A percentile compares a stretch with the other conserved stretches of the same genome.
Evolutionary conservation across 441 rosid genomes (phyloP).

Genomic region (California macrophylla): DNA sequence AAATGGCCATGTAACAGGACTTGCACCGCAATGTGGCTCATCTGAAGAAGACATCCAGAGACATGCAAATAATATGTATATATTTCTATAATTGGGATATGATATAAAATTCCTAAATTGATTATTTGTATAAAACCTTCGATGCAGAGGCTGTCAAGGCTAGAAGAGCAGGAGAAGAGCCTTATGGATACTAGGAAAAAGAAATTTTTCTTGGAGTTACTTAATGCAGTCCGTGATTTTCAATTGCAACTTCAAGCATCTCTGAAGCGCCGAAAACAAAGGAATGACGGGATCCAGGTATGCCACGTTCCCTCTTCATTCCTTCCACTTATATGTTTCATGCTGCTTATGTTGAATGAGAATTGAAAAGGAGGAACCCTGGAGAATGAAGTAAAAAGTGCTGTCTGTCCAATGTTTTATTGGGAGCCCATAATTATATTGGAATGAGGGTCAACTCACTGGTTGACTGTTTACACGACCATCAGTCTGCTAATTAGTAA

Average conservation of each 20-base stretch:
- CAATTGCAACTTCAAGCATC: conserved; percentile 74
- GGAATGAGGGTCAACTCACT: neutral
- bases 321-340: conserved; percentile 4
- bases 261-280: conserved; percentile 85
- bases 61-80: neutral
- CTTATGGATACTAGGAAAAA: conserved; percentile 68
- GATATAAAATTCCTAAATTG: neutral
- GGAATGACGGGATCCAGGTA: conserved; percentile 91
- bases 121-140: conserved; percentile 23
- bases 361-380: neutral
- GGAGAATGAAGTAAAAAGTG: neutral
- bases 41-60: neutral
- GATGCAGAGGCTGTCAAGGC: conserved; percentile 73
- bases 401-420: neutral
- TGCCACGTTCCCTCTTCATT: conserved; percentile 10
- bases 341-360: neutral
- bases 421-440: neutral
- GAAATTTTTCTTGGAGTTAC: conserved; percentile 79
- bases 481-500: neutral
- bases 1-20: neutral
- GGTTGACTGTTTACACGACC: too few relatives aligned
- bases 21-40: neutral
- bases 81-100: neutral
- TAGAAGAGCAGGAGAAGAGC: conserved; percentile 82
- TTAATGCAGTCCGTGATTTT: conserved; percentile 85